Percentiles rank a stretch among this genome's conserved stretches.
phyloP scores from a whole-genome alignment of 768 basidiomycete genomes.

The Suillus weaverae region DNA sequence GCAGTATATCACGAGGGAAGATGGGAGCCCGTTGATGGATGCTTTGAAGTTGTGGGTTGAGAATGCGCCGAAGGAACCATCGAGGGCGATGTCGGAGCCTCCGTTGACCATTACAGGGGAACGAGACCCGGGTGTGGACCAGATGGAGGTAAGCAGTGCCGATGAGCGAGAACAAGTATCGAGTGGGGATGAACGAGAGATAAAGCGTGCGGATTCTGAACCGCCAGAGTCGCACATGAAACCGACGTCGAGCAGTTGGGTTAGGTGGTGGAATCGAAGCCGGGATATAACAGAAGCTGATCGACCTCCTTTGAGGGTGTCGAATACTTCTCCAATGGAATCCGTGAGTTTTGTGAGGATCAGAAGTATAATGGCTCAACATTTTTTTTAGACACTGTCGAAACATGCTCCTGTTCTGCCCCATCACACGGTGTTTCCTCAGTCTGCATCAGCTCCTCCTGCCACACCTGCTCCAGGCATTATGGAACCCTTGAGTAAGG shows the following conservation, averaged over 20 bases:
- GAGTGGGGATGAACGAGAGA: conserved; percentile 24
- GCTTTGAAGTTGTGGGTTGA: conserved; percentile 63
- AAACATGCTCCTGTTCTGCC: conserved; percentile 2
- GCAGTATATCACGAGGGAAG: conserved; percentile 77
- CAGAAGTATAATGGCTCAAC: neutral
- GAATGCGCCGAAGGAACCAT: conserved; percentile 11
- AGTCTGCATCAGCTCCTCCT: conserved; percentile 46
- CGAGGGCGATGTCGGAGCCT: conserved; percentile 10
- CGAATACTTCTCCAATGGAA: conserved; percentile 24
- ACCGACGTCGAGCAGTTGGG: conserved; percentile 71
- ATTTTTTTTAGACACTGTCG: conserved; percentile 16
- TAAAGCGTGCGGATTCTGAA: conserved; percentile 38
- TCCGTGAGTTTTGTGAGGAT: conserved; percentile 17
- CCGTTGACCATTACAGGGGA: conserved; percentile 31
- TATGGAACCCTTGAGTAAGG: conserved; percentile 28
- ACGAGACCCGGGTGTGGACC: conserved; percentile 18
- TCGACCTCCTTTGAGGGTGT: conserved; percentile 23
- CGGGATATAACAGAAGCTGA: conserved; percentile 33
- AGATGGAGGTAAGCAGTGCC: conserved; percentile 6
- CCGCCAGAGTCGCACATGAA: conserved; percentile 41
- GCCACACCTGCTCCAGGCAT: conserved; percentile 41
- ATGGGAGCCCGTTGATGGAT: conserved; percentile 73
- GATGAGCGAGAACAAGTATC: conserved; percentile 25
- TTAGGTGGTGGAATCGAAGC: conserved; percentile 80
- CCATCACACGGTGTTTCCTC: conserved; percentile 9